These are phyloP conservation scores for Plasmopara muralis DNA, from an alignment of 352 stramenopile species.

Conservation along the genomic window DNA sequence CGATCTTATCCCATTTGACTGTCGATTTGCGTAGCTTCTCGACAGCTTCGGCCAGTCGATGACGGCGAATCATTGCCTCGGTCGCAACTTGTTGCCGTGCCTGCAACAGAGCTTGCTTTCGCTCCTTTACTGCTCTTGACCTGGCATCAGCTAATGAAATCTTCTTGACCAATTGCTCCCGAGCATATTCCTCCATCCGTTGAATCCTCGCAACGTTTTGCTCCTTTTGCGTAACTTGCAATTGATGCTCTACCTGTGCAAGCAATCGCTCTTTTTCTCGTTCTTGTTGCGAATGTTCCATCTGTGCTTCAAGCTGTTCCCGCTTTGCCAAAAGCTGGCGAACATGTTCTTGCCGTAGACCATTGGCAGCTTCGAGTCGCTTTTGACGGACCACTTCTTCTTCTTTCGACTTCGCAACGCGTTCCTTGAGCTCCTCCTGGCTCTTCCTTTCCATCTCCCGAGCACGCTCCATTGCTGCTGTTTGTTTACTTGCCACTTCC, in stretches of 20 bases:
- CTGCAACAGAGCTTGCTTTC: slow-evolving; percentile 50
- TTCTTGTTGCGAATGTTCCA: slow-evolving; percentile 24
- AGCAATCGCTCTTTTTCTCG: slow-evolving; percentile 41
- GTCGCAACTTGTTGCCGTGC: slow-evolving; percentile 57
- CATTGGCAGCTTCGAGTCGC: slow-evolving; percentile 44
- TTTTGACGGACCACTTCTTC: slow-evolving; percentile 61
- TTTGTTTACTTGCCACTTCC: slow-evolving; percentile 58
- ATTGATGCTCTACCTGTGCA: slow-evolving; percentile 44
- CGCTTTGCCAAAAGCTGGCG: slow-evolving; percentile 37
- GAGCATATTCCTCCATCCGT: slow-evolving; percentile 62
- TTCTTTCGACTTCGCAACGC: slow-evolving; percentile 49
- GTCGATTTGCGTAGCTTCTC: slow-evolving; percentile 47
- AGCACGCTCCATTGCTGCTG: slow-evolving; percentile 34
- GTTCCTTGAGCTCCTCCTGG: slow-evolving; percentile 50
- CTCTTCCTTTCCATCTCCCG: slow-evolving; percentile 61
- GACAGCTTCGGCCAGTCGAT: slow-evolving; percentile 57
- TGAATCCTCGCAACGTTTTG: slow-evolving; percentile 72
- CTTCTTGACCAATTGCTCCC: slow-evolving; percentile 41
- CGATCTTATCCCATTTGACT: slow-evolving; percentile 76
- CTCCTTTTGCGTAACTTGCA: slow-evolving; percentile 50
- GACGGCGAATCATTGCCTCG: slow-evolving; percentile 59
- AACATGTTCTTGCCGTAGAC: slow-evolving; percentile 35
- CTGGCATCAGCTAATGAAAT: slow-evolving; percentile 58
- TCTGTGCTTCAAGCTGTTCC: slow-evolving; percentile 31
- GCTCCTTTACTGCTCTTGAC: slow-evolving; percentile 51